A percentile compares a stretch with the other conserved stretches of the same genome.
Conservation (phyloP, 495 filamentous ascomycete genomes). For the Aspergillus steynii region DNA sequence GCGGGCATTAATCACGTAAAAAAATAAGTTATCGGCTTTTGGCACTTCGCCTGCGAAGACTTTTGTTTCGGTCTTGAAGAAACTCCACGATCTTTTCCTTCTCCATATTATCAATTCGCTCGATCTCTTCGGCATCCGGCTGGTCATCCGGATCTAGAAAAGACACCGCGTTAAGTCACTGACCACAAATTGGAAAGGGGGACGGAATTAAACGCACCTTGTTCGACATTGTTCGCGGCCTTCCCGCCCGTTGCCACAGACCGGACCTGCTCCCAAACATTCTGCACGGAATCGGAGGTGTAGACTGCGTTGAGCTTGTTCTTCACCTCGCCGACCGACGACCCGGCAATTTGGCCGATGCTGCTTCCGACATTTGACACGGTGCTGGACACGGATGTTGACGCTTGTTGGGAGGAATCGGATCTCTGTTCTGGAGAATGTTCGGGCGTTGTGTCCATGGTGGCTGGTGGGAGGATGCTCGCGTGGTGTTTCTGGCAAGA, state of each 20-base stretch:
- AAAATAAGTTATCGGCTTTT: not conserved
- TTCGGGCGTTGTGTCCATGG: not conserved
- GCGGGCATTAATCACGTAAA: not conserved
- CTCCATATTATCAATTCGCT: slow-evolving; percentile 30
- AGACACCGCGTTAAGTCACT: not conserved
- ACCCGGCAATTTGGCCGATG: slow-evolving; percentile 4
- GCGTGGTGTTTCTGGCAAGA: not conserved
- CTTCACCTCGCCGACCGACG: slow-evolving; percentile 5
- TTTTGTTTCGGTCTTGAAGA: slow-evolving; percentile 31
- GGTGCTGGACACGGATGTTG: not conserved
- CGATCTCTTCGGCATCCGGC: slow-evolving; percentile 17
- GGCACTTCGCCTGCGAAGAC: slow-evolving; percentile 11
- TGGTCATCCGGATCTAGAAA: not conserved
- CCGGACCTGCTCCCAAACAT: not conserved
- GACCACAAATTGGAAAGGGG: not conserved
- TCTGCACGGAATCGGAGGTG: slow-evolving; percentile 2
- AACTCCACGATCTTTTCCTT: slow-evolving; percentile 35
- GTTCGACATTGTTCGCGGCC: not conserved
- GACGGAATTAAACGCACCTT: not conserved
- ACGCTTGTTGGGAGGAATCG: not conserved
- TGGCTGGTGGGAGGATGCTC: not conserved
- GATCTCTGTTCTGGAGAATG: not conserved
- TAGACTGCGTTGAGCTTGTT: not conserved
- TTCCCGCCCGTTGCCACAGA: slow-evolving; percentile 2
- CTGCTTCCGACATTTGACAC: not conserved